Evolutionary conservation across 768 basidiomycete genomes (phyloP), one percentile per base, ranked within the genome.

Genomic region (Pisolithus tinctorius): DNA sequence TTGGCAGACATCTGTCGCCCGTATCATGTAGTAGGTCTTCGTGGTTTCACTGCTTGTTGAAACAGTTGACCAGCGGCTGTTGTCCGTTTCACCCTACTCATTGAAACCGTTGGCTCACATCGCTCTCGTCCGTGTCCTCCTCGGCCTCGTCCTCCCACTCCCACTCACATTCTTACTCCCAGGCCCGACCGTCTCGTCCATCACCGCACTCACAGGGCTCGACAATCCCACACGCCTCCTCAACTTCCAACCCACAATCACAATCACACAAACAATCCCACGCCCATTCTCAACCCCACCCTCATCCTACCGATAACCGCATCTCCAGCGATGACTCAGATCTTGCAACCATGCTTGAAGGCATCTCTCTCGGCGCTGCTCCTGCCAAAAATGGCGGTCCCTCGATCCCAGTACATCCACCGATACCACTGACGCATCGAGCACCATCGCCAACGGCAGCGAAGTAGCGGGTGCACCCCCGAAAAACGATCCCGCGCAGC

Each of bases 281-380:
- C 57, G 1, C 29, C 64, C 30, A 26, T 27, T 51, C 58, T 50
- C 41, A 55, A 52, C 9, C 55, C 49, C 9, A 38, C 44, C 10
- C 41, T 20, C 47, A 48, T 7, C 50, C 62, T 53, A 76, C 81
- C 3, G 86, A 88, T 65, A 81, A 84, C 59, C 81, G 87, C 49
- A 85, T 86, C 78, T 88, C 87, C 23, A 78, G 79, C 53, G 84
- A 87, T 67, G 86, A 88, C 60, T 84, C 80, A 51, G 84, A 86
- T 69, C 71, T 86, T 29, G 78, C 75, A 1, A 71, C 80, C 45
- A 76, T 83, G 71, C 62, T 69, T 23, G 74, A 72, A 50, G 69
- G 66, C 34, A 59, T 66, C 2, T 66, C 74, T 20, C 68, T 75
- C 27, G 54, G 51, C 0, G 63, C 63, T 27, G 60, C 61, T 4